These are phyloP conservation scores for Clavaria fumosa DNA, from an alignment of 768 basidiomycete genomes.

Conservation along the genomic window DNA sequence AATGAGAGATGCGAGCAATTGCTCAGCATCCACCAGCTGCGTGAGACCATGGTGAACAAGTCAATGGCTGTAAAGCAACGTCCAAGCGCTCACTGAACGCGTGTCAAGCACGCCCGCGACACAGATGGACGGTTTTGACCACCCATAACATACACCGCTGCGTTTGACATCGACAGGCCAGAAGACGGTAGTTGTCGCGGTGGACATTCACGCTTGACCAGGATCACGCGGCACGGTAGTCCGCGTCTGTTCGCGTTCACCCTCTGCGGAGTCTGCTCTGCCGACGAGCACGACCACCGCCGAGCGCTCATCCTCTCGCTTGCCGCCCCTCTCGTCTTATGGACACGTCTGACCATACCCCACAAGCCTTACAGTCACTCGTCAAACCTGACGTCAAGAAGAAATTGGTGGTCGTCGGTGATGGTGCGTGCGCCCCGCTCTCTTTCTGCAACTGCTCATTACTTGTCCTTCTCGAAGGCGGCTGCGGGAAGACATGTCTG, in stretches of 20 bases:
- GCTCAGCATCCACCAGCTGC: too few species aligned
- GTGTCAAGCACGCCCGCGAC: slow-evolving; percentile 34
- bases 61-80: slow-evolving; percentile 20
- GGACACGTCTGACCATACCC: slow-evolving; percentile 16
- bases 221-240: background rate
- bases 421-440: slow-evolving; percentile 47
- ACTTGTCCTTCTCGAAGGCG: slow-evolving; percentile 97
- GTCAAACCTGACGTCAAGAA: slow-evolving; percentile 69
- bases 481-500: slow-evolving; percentile 91
- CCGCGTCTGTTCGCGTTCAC: too few species aligned
- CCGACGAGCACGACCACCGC: too few species aligned
- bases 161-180: slow-evolving; percentile 38
- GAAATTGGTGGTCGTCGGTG: slow-evolving; percentile 80
- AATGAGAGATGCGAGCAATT: too few species aligned
- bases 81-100: slow-evolving; percentile 22
- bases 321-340: slow-evolving; percentile 9
- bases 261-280: background rate
- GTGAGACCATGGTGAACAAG: too few species aligned
- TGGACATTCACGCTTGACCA: background rate
- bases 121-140: slow-evolving; percentile 32
- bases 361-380: slow-evolving; percentile 16
- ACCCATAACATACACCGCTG: slow-evolving; percentile 45
- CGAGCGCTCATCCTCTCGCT: background rate
- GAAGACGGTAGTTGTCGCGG: slow-evolving; percentile 31
- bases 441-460: too few species aligned